These are phyloP conservation scores for Tetrapyrgos nigripes DNA, from an alignment of 1,284 basidiomycete species.

Conservation along the genomic window DNA sequence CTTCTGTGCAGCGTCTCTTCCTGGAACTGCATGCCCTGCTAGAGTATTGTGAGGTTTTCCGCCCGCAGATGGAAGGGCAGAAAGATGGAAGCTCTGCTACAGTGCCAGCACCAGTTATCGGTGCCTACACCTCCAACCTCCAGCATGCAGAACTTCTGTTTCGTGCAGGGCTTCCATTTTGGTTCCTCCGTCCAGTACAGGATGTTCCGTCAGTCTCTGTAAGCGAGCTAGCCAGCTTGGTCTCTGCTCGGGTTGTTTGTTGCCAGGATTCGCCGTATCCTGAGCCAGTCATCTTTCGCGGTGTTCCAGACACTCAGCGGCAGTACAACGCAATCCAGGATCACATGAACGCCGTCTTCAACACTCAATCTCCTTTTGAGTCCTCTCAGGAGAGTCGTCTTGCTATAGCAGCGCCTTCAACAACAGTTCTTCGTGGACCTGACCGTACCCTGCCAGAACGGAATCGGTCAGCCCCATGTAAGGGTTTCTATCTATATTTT, in stretches of 20 bases:
- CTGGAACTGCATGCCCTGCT: background rate
- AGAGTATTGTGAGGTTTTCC: too few relatives aligned
- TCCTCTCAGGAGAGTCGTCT: background rate
- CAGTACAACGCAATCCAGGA: background rate
- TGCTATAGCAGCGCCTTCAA: background rate
- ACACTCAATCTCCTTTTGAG: background rate
- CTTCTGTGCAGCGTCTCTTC: background rate
- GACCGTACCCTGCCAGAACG: background rate
- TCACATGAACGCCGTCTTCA: background rate
- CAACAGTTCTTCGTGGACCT: background rate
- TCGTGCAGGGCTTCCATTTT: background rate
- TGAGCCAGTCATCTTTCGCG: background rate
- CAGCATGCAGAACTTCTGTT: background rate
- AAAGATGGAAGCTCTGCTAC: background rate
- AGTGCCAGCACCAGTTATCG: too few relatives aligned
- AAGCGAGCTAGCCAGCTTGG: background rate
- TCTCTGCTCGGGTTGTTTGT: background rate
- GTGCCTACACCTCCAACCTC: background rate
- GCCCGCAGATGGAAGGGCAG: background rate
- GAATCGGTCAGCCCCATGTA: background rate
- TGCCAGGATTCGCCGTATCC: background rate
- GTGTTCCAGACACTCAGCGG: background rate
- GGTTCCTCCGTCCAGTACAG: background rate
- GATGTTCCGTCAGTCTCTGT: background rate
- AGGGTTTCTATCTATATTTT: too few relatives aligned